phyloP scores from a whole-genome alignment of 2,329 filamentous ascomycete genomes.

The Ramularia collo-cygni region DNA sequence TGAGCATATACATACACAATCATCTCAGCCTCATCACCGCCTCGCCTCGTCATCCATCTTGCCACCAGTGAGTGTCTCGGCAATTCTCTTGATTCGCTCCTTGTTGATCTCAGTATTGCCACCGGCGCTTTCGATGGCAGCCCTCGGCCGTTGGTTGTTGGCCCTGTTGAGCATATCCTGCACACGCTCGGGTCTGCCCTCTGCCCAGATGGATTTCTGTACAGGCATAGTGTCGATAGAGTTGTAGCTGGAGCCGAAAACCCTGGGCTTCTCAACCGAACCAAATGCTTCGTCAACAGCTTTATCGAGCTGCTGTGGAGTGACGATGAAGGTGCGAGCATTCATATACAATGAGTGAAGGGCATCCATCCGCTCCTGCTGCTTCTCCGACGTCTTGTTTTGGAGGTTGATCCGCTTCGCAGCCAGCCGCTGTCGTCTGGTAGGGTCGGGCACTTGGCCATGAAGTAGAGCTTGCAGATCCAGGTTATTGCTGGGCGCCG shows the following conservation, averaged over 20 bases:
- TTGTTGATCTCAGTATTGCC: slow-evolving; percentile 42
- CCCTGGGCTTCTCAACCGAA: slow-evolving; percentile 42
- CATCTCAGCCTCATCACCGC: not conserved
- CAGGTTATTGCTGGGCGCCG: slow-evolving; percentile 54
- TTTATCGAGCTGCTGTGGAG: slow-evolving; percentile 66
- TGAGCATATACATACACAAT: too few relatives aligned
- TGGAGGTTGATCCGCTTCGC: slow-evolving; percentile 25
- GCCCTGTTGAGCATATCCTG: slow-evolving; percentile 40
- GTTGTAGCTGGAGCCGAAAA: slow-evolving; percentile 32
- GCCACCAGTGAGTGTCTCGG: slow-evolving; percentile 61
- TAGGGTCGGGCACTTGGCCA: slow-evolving; percentile 51
- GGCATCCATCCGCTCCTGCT: slow-evolving; percentile 46
- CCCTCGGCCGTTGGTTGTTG: slow-evolving; percentile 25
- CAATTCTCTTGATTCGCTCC: slow-evolving; percentile 56
- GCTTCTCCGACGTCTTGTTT: slow-evolving; percentile 15
- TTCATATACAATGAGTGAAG: slow-evolving; percentile 87
- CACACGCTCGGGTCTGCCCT: slow-evolving; percentile 41
- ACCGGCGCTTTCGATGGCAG: slow-evolving; percentile 30
- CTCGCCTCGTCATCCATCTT: slow-evolving; percentile 40
- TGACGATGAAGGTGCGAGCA: slow-evolving; percentile 78
- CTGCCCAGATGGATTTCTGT: slow-evolving; percentile 45
- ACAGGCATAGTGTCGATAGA: slow-evolving; percentile 1
- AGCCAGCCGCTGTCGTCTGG: slow-evolving; percentile 51
- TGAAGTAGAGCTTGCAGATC: slow-evolving; percentile 28
- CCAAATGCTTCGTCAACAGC: slow-evolving; percentile 72